phyloP scores from a whole-genome alignment of 306 rosid genomes.

The Hippophae gyantsensis region DNA sequence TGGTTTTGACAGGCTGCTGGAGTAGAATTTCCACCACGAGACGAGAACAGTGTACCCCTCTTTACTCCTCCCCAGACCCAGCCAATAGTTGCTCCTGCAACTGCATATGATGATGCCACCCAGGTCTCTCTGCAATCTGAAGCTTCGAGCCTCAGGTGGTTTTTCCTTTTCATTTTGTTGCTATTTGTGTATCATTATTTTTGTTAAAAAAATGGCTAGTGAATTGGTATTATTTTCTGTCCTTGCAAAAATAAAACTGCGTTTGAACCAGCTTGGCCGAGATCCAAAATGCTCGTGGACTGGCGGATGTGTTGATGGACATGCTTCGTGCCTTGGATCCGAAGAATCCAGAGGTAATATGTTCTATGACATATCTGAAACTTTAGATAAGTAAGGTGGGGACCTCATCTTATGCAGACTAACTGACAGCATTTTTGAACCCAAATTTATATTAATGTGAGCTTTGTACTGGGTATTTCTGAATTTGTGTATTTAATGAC shows the following conservation, averaged over 20 bases:
- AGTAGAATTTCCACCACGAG: constrained; percentile 90
- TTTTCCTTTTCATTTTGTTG: constrained; percentile 4
- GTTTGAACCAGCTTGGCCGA: constrained; percentile 51
- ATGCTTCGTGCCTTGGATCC: constrained; percentile 85
- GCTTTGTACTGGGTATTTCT: not conserved
- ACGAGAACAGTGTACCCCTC: constrained; percentile 66
- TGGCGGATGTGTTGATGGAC: constrained; percentile 77
- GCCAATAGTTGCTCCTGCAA: constrained; percentile 40
- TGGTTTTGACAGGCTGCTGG: constrained; percentile 54
- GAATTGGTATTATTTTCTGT: constrained; percentile 4
- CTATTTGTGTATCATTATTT: not conserved
- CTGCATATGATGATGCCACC: constrained; percentile 49
- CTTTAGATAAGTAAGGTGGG: not conserved
- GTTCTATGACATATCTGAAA: not conserved
- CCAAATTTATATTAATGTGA: not conserved
- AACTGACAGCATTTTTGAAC: no score
- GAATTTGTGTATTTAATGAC: constrained; percentile 24
- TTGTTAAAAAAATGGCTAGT: not conserved
- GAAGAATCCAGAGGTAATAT: constrained; percentile 57
- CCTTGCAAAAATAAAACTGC: constrained; percentile 10
- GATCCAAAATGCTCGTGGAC: constrained; percentile 71
- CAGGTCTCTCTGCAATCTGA: constrained; percentile 91
- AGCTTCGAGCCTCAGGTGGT: constrained; percentile 80
- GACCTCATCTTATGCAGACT: no score
- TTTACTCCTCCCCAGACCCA: constrained; percentile 94